Evolutionary conservation across 2,329 filamentous ascomycete genomes (phyloP).

Genomic region (Fusarium tjaetaba): DNA sequence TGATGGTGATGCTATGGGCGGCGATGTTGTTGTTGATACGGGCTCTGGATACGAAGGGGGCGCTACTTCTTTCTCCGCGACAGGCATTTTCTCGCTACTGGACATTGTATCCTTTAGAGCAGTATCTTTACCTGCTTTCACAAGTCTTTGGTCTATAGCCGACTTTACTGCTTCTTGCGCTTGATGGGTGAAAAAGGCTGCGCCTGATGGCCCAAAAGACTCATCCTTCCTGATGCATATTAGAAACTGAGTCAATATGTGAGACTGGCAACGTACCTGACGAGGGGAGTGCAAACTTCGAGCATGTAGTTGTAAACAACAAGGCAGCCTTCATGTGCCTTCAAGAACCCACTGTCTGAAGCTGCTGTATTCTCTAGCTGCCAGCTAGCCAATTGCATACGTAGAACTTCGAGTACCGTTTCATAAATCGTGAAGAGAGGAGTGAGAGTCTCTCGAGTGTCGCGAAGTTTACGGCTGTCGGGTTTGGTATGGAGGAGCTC

Average conservation of each 20-base stretch:
- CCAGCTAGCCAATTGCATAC: not conserved
- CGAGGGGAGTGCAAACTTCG: not conserved
- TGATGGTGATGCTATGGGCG: not conserved
- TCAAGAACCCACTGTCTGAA: not conserved
- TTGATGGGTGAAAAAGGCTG: not conserved
- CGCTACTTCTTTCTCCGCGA: not conserved
- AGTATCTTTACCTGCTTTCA: not conserved
- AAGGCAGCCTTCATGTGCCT: not conserved
- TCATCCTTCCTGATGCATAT: not conserved
- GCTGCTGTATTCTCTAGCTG: not conserved
- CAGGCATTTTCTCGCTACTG: not conserved
- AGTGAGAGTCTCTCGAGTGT: not conserved
- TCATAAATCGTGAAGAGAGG: not conserved
- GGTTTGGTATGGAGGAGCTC: not conserved
- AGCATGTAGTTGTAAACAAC: not conserved
- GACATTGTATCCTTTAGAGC: accelerated
- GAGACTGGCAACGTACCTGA: not conserved
- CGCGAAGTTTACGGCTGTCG: not conserved
- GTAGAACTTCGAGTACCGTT: not conserved
- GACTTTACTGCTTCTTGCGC: not conserved
- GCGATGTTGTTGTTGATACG: accelerated
- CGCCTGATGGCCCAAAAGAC: not conserved
- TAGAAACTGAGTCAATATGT: not conserved
- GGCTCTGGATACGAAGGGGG: not conserved
- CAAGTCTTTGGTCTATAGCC: not conserved